Base-by-base conservation (phyloP, 495 filamentous ascomycete genomes). In the Tetracladium setigerum region DNA sequence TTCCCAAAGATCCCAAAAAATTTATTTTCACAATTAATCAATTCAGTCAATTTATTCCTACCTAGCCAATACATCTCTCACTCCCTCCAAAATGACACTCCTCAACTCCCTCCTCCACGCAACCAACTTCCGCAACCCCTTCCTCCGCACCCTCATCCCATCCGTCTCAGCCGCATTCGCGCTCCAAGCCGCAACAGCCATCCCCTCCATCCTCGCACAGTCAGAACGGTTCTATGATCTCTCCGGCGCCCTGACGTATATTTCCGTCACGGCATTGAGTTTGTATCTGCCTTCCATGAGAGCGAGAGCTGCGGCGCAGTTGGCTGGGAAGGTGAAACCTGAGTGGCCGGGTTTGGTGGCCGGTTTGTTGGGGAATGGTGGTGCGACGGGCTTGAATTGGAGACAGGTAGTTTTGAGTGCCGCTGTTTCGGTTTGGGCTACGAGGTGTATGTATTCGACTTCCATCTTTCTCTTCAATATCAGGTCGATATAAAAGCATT, bases 161-260 rank as follows among this genome's bases (percentile, higher is more conserved):
- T 67, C 69, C 50, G 66, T 83, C 18, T 68, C 67, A 16, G 68
- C 79, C 15, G 77, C 72, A 22, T 79, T 73, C 44, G 70, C 69
- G 2, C 63, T 79, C 39, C 76, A 81, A 63, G 57, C 68, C 19
- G 72, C 66, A 41, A 72, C 72, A 27, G 82, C 76, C 6, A 52
- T 82, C 7, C 80, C 80, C 5, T 81, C 78, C 3, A 77, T 82
- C 35, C 44, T 67, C 50, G 60, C 64, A 35, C 71, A 76, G 54
- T 71, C 73, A 11, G 78, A 83, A 44, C 71, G 72, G 38, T 83
- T 80, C 66, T 86, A 79, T 58, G 82, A 86, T 54, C 64, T 78
- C 44, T 82, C 78, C 1, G 80, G 80, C 50, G 74, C 72, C 2
- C 53, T 79, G 3, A 86, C 78, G 7, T 82, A 79, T 55, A 61